Base-by-base conservation (phyloP, 371 early-diverging fungal species). In the Ordospora pajunii region DNA sequence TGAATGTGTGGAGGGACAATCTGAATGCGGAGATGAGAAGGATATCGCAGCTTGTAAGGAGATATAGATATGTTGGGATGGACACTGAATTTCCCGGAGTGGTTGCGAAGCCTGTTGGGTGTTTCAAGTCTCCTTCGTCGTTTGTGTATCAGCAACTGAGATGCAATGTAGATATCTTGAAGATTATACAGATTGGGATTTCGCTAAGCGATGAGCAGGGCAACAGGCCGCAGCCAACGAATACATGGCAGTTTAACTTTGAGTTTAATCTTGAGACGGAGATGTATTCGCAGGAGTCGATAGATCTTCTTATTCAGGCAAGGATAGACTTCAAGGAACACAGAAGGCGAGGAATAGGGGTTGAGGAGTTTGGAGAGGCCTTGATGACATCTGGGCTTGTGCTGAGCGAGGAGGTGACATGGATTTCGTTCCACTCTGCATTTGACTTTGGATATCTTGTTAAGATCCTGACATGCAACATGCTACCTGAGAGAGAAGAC, bases 171-270 rank as follows among this genome's bases (percentile, higher is more conserved):
- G 95, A 97, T 84, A 86, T 99, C 51, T 88, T 99, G 54, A 94
- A 91, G 82, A 90, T 99, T 72, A 99, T 99, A 78, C 99, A 99
- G 83, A 88, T 99, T 42, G 99, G 99, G 46, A 89, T 99, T 22
- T 94, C 97, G 0, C 90, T 97, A 82, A 89, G 92, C 49, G 93
- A 97, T 85, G 90, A 89, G 79, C 78, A 91, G 32, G 98, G 98
- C 65, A 90, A 91, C 68, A 85, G 89, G 58, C 96, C 99, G 27
- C 90, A 89, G 68, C 88, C 88, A 12, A 70, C 70, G 9, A 91
- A 91, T 84, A 95, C 97, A 25, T 99, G 95, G 95, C 99, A 99
- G 86, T 99, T 99, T 87, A 96, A 99, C 88, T 97, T 99, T 87
- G 91, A 90, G 80, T 99, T 99, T 84, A 90, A 89, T 83, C 82